phyloP scores from a whole-genome alignment of 2,329 filamentous ascomycete genomes.

The Colletotrichum endophyticum region DNA sequence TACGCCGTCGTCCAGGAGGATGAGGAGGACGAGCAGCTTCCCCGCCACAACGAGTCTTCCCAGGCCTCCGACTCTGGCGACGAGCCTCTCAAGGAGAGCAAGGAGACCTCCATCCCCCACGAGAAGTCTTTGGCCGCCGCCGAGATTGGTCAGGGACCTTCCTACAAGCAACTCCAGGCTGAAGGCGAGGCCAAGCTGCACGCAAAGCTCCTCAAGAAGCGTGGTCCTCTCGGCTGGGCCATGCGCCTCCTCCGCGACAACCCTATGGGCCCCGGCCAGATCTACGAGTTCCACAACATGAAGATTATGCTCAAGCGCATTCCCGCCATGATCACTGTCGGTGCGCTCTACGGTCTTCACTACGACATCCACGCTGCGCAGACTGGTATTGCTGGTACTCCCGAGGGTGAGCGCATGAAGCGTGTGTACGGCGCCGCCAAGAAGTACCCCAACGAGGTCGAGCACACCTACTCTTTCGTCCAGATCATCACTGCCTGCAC shows the following conservation, averaged over 20 bases:
- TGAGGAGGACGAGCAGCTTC: slow-evolving; percentile 41
- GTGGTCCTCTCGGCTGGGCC: slow-evolving; percentile 80
- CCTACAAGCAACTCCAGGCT: slow-evolving; percentile 67
- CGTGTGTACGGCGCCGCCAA: slow-evolving; percentile 67
- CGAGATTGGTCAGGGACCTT: slow-evolving; percentile 53
- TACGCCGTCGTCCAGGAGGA: slow-evolving; percentile 78
- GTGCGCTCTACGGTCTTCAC: slow-evolving; percentile 74
- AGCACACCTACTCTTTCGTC: slow-evolving; percentile 72
- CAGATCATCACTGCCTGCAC: slow-evolving; percentile 73
- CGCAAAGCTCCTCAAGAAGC: slow-evolving; percentile 64
- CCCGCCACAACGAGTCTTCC: slow-evolving; percentile 29
- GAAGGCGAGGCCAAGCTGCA: slow-evolving; percentile 63
- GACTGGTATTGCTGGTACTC: slow-evolving; percentile 71
- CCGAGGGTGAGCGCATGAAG: slow-evolving; percentile 75
- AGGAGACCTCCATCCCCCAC: slow-evolving; percentile 37
- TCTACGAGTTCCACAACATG: slow-evolving; percentile 79
- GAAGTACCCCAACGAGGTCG: slow-evolving; percentile 74
- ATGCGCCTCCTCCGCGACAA: slow-evolving; percentile 79
- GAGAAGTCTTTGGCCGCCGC: slow-evolving; percentile 30
- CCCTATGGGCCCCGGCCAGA: slow-evolving; percentile 72
- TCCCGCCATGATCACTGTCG: slow-evolving; percentile 69
- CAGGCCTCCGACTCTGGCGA: slow-evolving; percentile 34
- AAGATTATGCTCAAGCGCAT: slow-evolving; percentile 67
- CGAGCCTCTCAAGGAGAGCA: slow-evolving; percentile 46
- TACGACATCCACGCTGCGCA: slow-evolving; percentile 85